Base-by-base conservation (phyloP, 106 monocot species). In the Dendrobium chrysotoxum region DNA sequence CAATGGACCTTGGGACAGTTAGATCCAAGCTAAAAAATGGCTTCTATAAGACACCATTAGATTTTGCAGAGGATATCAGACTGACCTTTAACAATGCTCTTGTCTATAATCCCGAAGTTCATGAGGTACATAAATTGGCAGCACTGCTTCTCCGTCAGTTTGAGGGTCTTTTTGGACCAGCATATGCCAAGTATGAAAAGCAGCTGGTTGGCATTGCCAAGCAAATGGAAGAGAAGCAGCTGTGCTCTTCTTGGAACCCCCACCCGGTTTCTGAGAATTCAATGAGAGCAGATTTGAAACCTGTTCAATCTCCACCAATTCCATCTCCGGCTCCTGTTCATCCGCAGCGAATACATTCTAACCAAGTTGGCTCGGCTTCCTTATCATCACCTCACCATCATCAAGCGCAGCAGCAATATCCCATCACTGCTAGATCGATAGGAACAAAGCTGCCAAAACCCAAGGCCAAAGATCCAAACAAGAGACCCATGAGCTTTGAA, bases 1-100 rank as follows among this genome's bases (percentile, higher is more conserved):
- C 98, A 10, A 98, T 98, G 98, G 98, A 98, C 82, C 91, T 98
- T 10, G 98, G 98, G 0, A 91, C 98, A 0, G 98, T 98, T 53
- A 92, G 86, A 58, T 83, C 79, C 13, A 86, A 80, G 23, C 78
- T 92, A n/a, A 72, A 77, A 28, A 85, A 82, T 61, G 85, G 86
- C 7, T 16, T 77, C 42, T 98, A 98, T 84, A 28, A 13, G 5
- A 81, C 80, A 1, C 92, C 94, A 0, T 16, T 68, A 35, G 88
- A 95, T 21, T 92, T 91, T 47, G 98, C 98, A 0, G 53, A 79
- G 3, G 98, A 98, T 45, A 78, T 98, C 4, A 77, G 92, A 41
- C 75, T 98, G 17, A 98, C 98, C 40, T 98, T 98, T 84, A 86
- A 87, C 50, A 98, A 98, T 66, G 98, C 98, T 41, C 86, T 98